Conservation (phyloP, 352 stramenopile species). For the Phytophthora pistaciae region DNA sequence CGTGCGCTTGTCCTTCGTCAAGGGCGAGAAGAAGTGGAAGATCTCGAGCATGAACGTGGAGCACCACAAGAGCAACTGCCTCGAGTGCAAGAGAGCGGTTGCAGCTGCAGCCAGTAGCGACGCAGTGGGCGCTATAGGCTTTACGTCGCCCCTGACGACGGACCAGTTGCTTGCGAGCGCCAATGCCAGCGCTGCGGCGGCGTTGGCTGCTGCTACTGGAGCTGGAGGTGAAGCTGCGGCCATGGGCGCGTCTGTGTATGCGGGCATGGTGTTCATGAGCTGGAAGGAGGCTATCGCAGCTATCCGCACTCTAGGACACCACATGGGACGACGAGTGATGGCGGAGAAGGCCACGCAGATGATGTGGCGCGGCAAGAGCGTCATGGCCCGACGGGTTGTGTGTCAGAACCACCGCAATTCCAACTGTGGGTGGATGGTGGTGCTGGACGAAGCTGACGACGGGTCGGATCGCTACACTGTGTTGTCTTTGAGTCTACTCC, state of each 20-base stretch:
- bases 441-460: conserved; percentile 57
- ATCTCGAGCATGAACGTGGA: conserved; percentile 76
- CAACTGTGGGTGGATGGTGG: conserved; percentile 72
- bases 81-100: conserved; percentile 28
- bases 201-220: conserved; percentile 3
- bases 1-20: conserved; percentile 67
- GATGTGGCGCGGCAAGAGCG: conserved; percentile 48
- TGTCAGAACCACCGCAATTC: conserved; percentile 84
- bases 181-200: conserved; percentile 10
- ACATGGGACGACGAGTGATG: conserved; percentile 66
- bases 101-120: not conserved
- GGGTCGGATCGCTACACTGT: conserved; percentile 58
- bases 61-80: conserved; percentile 73
- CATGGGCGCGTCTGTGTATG: conserved; percentile 46
- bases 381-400: conserved; percentile 61
- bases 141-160: conserved; percentile 47
- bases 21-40: conserved; percentile 77
- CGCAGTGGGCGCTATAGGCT: conserved; percentile 12
- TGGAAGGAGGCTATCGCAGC: conserved; percentile 73
- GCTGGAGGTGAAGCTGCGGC: conserved; percentile 8
- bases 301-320: conserved; percentile 58
- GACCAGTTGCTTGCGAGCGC: conserved; percentile 23
- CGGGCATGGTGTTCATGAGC: conserved; percentile 52
- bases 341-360: conserved; percentile 61
- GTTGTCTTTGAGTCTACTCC: conserved; percentile 61